Conservation (phyloP, 225 moss, liverwort and hornwort species). For the Climacium dendroides region DNA sequence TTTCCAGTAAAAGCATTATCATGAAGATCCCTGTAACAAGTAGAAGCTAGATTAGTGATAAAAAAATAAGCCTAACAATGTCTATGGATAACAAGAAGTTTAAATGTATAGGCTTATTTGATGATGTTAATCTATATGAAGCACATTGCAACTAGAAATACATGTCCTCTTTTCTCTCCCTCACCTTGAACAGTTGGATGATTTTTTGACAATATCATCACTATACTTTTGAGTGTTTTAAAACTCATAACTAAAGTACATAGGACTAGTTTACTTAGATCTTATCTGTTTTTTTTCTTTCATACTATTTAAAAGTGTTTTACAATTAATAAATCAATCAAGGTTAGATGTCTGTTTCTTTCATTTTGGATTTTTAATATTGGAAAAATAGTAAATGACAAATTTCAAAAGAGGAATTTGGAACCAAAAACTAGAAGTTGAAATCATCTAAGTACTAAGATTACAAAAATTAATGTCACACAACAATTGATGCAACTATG, state of each 20-base stretch:
- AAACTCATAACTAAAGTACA: not conserved
- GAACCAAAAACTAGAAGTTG: not conserved
- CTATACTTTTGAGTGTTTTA: not conserved
- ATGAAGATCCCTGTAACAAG: not conserved
- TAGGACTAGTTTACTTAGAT: not conserved
- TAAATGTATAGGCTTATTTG: accelerated
- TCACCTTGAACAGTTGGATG: too few relatives aligned
- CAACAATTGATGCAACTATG: too few relatives aligned
- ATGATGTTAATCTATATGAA: not conserved
- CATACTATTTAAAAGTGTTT: not conserved
- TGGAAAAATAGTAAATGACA: too few relatives aligned
- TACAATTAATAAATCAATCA: not conserved
- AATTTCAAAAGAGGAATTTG: not conserved
- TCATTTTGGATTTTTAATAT: not conserved
- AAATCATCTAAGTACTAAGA: not conserved
- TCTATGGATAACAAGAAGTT: too few relatives aligned
- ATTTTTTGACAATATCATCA: not conserved
- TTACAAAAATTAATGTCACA: not conserved
- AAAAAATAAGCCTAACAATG: not conserved
- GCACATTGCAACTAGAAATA: not conserved
- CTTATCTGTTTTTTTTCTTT: not conserved
- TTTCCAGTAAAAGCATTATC: not conserved
- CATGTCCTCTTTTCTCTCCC: accelerated
- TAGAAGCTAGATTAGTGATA: not conserved
- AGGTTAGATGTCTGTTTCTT: not conserved